Conservation (phyloP, 2,329 filamentous ascomycete genomes). For the Colletotrichum trifolii region DNA sequence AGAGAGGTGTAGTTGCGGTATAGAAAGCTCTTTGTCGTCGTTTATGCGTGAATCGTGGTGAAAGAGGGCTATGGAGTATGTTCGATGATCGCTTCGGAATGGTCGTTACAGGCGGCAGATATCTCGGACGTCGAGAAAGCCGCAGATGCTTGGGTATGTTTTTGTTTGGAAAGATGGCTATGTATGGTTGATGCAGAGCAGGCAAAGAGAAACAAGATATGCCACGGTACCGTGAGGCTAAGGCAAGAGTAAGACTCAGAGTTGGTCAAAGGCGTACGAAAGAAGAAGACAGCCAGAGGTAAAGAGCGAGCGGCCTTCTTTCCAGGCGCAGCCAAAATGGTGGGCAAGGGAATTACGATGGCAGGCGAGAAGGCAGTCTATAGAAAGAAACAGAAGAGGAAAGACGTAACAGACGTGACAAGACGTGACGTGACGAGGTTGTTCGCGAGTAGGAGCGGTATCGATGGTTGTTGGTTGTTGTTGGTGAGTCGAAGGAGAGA, state of each 20-base stretch:
- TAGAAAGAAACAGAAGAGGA: slow-evolving; percentile 34
- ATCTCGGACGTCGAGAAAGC: slow-evolving; percentile 20
- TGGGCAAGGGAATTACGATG: slow-evolving; percentile 30
- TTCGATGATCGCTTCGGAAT: slow-evolving; percentile 7
- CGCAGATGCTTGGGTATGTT: slow-evolving; percentile 18
- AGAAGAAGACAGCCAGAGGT: slow-evolving; percentile 16
- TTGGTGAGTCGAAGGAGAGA: slow-evolving; percentile 34
- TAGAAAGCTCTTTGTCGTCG: slow-evolving; percentile 8
- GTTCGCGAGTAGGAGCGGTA: slow-evolving; percentile 35
- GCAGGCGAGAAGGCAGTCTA: slow-evolving; percentile 27
- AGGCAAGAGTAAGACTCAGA: neutral
- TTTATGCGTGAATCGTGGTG: slow-evolving; percentile 15
- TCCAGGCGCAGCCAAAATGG: slow-evolving; percentile 33
- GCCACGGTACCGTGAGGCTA: slow-evolving; percentile 11
- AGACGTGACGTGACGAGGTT: slow-evolving; percentile 34
- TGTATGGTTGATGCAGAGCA: slow-evolving; percentile 1
- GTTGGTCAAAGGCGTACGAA: slow-evolving; percentile 33
- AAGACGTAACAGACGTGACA: slow-evolving; percentile 31
- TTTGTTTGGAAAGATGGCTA: slow-evolving; percentile 20
- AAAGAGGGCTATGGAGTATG: slow-evolving; percentile 21
- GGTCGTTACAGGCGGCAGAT: slow-evolving; percentile 26
- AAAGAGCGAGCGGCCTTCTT: slow-evolving; percentile 35
- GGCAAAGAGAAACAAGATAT: slow-evolving; percentile 12
- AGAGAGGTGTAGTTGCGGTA: neutral
- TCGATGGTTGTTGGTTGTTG: slow-evolving; percentile 31